Percentiles rank a stretch among this genome's conserved stretches.
phyloP scores from a whole-genome alignment of 2,329 filamentous ascomycete genomes.

The Alternaria brassicae region DNA sequence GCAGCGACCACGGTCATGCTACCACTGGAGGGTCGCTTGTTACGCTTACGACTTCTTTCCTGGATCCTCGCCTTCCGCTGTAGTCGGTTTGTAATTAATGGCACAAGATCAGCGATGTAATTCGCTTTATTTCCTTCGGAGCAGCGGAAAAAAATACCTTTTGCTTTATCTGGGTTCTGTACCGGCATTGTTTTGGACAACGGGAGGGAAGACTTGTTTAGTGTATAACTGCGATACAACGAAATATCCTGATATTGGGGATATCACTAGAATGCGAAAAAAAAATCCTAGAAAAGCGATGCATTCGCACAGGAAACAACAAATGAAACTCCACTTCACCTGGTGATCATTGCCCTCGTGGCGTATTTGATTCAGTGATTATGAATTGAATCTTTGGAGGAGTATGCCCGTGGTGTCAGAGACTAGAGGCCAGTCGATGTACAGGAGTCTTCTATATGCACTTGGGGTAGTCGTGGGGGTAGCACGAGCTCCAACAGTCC shows the following conservation, averaged over 20 bases:
- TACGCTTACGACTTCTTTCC: slow-evolving; percentile 36
- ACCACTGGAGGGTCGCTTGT: slow-evolving; percentile 23
- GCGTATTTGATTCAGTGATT: not conserved
- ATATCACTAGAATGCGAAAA: slow-evolving; percentile 36
- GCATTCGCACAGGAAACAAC: slow-evolving; percentile 24
- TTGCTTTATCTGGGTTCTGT: slow-evolving; percentile 33
- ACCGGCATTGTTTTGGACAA: slow-evolving; percentile 32
- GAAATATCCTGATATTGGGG: slow-evolving; percentile 28
- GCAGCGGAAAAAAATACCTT: slow-evolving; percentile 32
- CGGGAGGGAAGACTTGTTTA: slow-evolving; percentile 22
- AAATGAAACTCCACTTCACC: not conserved
- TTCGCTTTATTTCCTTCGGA: slow-evolving; percentile 31
- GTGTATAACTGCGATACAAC: slow-evolving; percentile 34
- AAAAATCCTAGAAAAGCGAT: slow-evolving; percentile 33
- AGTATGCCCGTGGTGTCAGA: not conserved
- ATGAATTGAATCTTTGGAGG: not conserved
- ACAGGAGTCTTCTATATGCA: not conserved
- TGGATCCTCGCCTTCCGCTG: slow-evolving; percentile 35
- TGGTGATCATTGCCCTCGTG: not conserved
- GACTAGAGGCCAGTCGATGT: not conserved
- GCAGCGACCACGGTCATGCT: slow-evolving; percentile 10
- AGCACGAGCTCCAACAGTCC: not conserved
- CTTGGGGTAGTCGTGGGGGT: not conserved
- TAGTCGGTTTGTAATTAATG: slow-evolving; percentile 50
- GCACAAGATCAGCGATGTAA: slow-evolving; percentile 44